Base-by-base conservation (phyloP, 306 rosid genomes). In the Fragaria iinumae region DNA sequence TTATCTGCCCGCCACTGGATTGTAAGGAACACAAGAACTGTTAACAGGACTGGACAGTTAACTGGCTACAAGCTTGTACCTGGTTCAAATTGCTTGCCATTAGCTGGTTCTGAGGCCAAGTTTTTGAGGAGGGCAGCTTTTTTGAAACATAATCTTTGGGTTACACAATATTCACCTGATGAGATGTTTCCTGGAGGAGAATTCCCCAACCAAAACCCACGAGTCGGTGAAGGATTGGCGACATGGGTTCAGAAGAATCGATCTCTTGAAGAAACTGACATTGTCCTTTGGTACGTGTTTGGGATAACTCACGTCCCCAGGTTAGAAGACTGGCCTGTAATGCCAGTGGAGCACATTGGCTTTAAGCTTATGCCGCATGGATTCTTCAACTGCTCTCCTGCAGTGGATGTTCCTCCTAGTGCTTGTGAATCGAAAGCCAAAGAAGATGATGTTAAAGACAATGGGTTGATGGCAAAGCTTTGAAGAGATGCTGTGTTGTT, bases 311-410 rank as follows among this genome's bases (percentile, higher is more conserved):
- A 91, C 18, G 81, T 90, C 66, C 97, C 97, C 64, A 86, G 93
- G 17, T 75, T 91, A 71, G 98, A 92, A 83, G 96, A 92, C 76
- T 93, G 98, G 98, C 98, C 98, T 63, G 98, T 91, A 53, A 93
- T 91, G 97, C 97, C 96, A 3, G 98, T 87, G 80, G 97, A 92
- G 85, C 92, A 62, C 84, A 86, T 92, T 39, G 97, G 97, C 59
- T 92, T 92, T 75, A 80, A 73, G 85, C 96, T 92, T 27, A 69
- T 84, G 96, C 93, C 97, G 77, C 91, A 88, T 67, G 98, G 98
- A 38, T 93, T 93, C 92, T 91, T 93, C 88, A 89, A 93, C 75
- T 84, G 92, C 80, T 93, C 96, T 25, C 97, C 97, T 20, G 97
- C 96, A 0, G 81, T 89, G 59, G 97, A 88, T 36, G 97, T 91